Base-by-base conservation (phyloP, 2,329 filamentous ascomycete species). In the Curvularia sp. region DNA sequence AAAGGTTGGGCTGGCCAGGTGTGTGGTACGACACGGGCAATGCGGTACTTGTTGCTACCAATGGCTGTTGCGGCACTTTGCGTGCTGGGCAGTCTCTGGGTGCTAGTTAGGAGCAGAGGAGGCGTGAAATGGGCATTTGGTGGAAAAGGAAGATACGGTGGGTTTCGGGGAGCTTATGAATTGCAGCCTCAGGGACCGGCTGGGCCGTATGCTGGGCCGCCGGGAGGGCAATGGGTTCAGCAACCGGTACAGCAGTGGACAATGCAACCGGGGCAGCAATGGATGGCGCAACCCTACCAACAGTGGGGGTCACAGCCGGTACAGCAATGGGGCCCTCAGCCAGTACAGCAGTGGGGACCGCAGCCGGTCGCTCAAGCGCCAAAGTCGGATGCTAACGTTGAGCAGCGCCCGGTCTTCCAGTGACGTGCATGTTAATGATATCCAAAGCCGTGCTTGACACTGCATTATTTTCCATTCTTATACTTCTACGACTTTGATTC, bases 121-220 rank as follows among this genome's bases (percentile, higher is more conserved):
- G 70, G 73, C 0, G 1, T 65, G 0, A 66, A 65, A 24, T 75
- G 72, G 73, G 44, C 72, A 5, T 49, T 64, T 44, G 67, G 71
- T 9, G 71, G 73, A 1, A 65, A 68, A 44, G 72, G 69, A 0
- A 61, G 69, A 9, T 75, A 75, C 53, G 70, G 52, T 33, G 73
- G 59, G 4, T 73, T 75, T 42, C 58, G 66, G 5, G 66, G 55
- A 44, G 52, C 64, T 5, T 70, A 72, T 42, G 70, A 74, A 56
- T 60, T 71, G 63, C 55, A 63, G 12, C 55, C 57, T 9, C 56
- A 49, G 9, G 53, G 33, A 9, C 49, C 46, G 4, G 43, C 26
- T 1, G 43, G 31, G 10, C 54, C 57, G 10, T 61, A 50, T 50
- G 22, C 15, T 24, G 44, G 30, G 26, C 55, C 49, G 30, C 49